Conservation (phyloP, 2,329 filamentous ascomycete species). For the Paraconiothyrium brasiliense region DNA sequence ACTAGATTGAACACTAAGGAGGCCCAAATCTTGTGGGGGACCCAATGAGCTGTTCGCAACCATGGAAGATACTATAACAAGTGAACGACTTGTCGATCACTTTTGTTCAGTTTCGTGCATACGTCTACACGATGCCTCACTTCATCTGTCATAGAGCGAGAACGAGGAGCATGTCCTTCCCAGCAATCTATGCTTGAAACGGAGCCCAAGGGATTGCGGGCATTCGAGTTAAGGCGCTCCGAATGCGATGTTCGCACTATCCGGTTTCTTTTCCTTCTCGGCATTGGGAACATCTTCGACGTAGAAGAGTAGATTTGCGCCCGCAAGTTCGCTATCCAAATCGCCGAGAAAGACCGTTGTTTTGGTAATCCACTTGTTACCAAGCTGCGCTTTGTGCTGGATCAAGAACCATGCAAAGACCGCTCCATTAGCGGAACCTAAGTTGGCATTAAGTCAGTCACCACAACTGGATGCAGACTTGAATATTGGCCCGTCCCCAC, state of each 20-base stretch:
- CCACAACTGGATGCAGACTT: neutral
- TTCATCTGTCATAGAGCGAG: no score
- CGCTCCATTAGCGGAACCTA: conserved; percentile 30
- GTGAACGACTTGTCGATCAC: no score
- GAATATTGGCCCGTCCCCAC: neutral
- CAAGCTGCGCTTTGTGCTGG: conserved; percentile 31
- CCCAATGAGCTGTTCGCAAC: no score
- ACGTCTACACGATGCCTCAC: no score
- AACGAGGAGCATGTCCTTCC: no score
- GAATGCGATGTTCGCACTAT: neutral
- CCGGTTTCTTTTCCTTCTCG: neutral
- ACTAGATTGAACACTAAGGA: no score
- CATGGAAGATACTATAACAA: no score
- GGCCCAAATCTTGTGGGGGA: no score
- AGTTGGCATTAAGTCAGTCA: no score
- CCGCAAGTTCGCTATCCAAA: neutral
- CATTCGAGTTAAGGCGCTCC: neutral
- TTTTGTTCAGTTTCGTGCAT: no score
- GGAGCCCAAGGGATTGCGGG: neutral
- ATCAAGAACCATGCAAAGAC: conserved; percentile 35
- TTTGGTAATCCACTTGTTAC: conserved; percentile 26
- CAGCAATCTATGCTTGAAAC: neutral
- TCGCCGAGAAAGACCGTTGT: conserved; percentile 24
- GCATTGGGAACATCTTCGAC: neutral
- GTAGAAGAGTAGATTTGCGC: conserved; percentile 4